phyloP scores from a whole-genome alignment of 2,329 filamentous ascomycete species.

The Dothistroma pini region DNA sequence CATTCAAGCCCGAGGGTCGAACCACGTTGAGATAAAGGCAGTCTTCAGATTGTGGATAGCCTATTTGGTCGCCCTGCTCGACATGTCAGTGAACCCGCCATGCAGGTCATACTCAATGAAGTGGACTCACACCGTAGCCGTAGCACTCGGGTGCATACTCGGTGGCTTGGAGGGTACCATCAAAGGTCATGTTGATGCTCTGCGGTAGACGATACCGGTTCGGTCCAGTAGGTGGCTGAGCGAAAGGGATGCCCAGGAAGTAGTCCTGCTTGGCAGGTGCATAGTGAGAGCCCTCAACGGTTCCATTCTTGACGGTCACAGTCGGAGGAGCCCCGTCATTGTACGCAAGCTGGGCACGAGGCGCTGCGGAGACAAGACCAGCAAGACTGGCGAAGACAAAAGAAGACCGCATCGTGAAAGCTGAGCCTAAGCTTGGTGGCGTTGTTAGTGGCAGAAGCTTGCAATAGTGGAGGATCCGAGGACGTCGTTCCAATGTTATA shows the following conservation, averaged over 20 bases:
- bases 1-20: slow-evolving; percentile 49
- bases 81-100: background rate
- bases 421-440: background rate
- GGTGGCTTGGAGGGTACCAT: slow-evolving; percentile 38
- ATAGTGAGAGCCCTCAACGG: slow-evolving; percentile 39
- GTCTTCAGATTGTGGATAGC: slow-evolving; percentile 49
- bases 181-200: slow-evolving; percentile 38
- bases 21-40: slow-evolving; percentile 62
- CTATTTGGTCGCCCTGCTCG: slow-evolving; percentile 26
- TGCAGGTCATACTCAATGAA: background rate
- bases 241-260: slow-evolving; percentile 42
- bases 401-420: slow-evolving; percentile 12
- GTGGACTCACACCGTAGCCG: slow-evolving; percentile 35
- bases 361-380: slow-evolving; percentile 12
- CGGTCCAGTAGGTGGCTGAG: slow-evolving; percentile 35
- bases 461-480: background rate
- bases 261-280: slow-evolving; percentile 44
- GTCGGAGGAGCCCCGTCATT: slow-evolving; percentile 27
- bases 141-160: slow-evolving; percentile 43
- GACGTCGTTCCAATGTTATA: background rate
- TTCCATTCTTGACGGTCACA: slow-evolving; percentile 43
- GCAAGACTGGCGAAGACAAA: slow-evolving; percentile 9
- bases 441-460: background rate
- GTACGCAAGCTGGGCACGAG: slow-evolving; percentile 1
- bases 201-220: slow-evolving; percentile 35